These are phyloP conservation scores for Podaxis sp. DNA, from an alignment of 768 basidiomycete species.

Conservation along the genomic window DNA sequence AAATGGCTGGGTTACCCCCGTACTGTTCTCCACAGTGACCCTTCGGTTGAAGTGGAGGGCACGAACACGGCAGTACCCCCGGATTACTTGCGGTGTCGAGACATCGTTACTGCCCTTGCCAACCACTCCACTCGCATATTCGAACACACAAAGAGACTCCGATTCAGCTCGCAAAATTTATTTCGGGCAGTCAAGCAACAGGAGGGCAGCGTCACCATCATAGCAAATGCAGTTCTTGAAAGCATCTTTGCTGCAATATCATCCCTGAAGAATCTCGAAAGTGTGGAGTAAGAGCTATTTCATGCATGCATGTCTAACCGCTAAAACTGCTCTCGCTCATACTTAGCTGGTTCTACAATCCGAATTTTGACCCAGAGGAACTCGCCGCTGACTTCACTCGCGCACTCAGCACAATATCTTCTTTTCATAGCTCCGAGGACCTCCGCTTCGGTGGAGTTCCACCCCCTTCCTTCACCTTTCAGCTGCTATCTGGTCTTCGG, in stretches of 20 bases:
- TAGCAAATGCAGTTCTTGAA: not conserved
- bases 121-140: not conserved
- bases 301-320: not conserved
- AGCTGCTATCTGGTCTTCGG: not conserved
- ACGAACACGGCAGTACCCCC: not conserved
- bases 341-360: not conserved
- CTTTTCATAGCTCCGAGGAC: not conserved
- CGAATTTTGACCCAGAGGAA: not conserved
- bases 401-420: not conserved
- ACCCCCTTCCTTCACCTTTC: not conserved
- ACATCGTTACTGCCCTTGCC: not conserved
- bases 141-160: not conserved
- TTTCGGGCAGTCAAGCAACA: not conserved
- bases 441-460: not conserved
- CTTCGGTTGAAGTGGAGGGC: not conserved
- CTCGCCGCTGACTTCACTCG: not conserved
- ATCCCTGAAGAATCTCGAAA: not conserved
- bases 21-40: not conserved
- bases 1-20: not conserved
- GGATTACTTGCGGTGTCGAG: not conserved
- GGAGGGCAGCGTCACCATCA: not conserved
- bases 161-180: not conserved
- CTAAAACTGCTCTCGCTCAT: not conserved
- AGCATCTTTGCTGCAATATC: not conserved
- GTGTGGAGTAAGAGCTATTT: not conserved